Conservation (phyloP, 2,329 filamentous ascomycete species). For the Meredithiella fracta region DNA sequence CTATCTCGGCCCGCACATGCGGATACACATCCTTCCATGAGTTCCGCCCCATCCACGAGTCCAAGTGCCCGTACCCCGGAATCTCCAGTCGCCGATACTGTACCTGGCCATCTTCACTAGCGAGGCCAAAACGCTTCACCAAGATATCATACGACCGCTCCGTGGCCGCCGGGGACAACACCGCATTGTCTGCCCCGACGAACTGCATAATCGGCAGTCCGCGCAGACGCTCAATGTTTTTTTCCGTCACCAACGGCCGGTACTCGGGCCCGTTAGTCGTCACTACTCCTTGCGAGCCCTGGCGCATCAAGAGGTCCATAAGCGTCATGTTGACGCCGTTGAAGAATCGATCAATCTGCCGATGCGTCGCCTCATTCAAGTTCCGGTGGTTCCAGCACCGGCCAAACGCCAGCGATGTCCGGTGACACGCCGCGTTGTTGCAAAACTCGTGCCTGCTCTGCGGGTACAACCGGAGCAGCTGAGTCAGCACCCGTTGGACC, state of each 20-base stretch:
- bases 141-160: slow-evolving; percentile 36
- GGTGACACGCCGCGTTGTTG: slow-evolving; percentile 44
- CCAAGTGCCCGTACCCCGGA: slow-evolving; percentile 42
- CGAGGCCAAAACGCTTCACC: slow-evolving; percentile 32
- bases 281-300: slow-evolving; percentile 34
- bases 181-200: slow-evolving; percentile 38
- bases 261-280: slow-evolving; percentile 35
- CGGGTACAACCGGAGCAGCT: slow-evolving; percentile 41
- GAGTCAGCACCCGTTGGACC: slow-evolving; percentile 36
- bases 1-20: slow-evolving; percentile 36
- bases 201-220: slow-evolving; percentile 41
- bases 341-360: slow-evolving; percentile 43
- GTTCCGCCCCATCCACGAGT: slow-evolving; percentile 45
- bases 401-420: slow-evolving; percentile 42
- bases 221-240: slow-evolving; percentile 33
- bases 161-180: slow-evolving; percentile 37
- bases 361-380: slow-evolving; percentile 48
- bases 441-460: slow-evolving; percentile 39
- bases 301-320: slow-evolving; percentile 38
- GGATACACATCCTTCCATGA: slow-evolving; percentile 45
- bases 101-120: slow-evolving; percentile 20
- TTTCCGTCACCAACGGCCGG: slow-evolving; percentile 29
- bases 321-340: slow-evolving; percentile 45
- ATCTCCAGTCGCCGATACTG: slow-evolving; percentile 37
- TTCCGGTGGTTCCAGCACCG: slow-evolving; percentile 49